phyloP scores from a whole-genome alignment of 345 rosid genomes.

The Bruguiera parviflora region DNA sequence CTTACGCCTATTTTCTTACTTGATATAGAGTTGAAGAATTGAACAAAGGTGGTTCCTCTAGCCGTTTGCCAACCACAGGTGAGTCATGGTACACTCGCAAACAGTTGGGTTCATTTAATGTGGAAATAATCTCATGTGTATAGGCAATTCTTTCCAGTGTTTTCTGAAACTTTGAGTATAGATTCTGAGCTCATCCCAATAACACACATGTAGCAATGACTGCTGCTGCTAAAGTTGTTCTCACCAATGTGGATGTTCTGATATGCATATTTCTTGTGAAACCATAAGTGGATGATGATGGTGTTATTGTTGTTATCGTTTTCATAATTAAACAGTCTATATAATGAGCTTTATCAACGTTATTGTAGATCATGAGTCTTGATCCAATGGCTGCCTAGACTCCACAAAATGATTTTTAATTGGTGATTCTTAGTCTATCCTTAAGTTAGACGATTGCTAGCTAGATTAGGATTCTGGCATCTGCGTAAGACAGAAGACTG shows the following conservation, averaged over 20 bases:
- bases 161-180: conserved; percentile 30
- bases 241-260: conserved; percentile 43
- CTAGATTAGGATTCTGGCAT: not conserved
- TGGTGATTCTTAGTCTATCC: not conserved
- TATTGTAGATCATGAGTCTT: too few species aligned
- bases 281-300: not conserved
- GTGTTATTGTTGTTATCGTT: not conserved
- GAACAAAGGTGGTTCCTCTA: conserved; percentile 55
- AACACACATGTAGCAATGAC: conserved; percentile 31
- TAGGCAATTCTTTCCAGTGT: conserved; percentile 10
- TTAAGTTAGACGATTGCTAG: not conserved
- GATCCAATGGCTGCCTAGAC: not conserved
- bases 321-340: not conserved
- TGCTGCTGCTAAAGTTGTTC: conserved; percentile 33
- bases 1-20: conserved; percentile 27
- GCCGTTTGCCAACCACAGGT: conserved; percentile 47
- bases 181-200: conserved; percentile 41
- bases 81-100: conserved; percentile 9
- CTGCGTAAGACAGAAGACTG: not conserved
- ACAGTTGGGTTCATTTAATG: conserved; percentile 3
- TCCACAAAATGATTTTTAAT: not conserved
- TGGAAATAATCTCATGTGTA: conserved; percentile 2
- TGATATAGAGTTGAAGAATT: conserved; percentile 70
- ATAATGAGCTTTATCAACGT: too few species aligned
- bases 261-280: not conserved